These are phyloP conservation scores for Calocera viscosa DNA, from an alignment of 768 basidiomycete species.

Conservation along the genomic window DNA sequence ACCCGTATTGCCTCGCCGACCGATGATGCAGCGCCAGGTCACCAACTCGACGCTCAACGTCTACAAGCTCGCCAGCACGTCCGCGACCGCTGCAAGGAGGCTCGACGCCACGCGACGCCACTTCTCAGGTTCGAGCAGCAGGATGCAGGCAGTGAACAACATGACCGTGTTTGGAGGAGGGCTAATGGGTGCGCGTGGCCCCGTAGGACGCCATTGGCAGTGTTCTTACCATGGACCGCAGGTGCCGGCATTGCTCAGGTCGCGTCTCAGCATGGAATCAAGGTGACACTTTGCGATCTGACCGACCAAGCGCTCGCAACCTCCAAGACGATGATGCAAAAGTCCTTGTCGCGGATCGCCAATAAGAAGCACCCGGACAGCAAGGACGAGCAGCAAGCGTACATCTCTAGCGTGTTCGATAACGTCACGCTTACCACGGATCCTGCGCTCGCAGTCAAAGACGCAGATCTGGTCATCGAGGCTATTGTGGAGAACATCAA, in stretches of 20 bases:
- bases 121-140: neutral
- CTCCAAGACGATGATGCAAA: constrained; percentile 30
- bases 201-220: neutral
- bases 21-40: neutral
- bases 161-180: constrained; percentile 33
- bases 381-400: constrained; percentile 16
- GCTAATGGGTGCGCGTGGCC: constrained; percentile 24
- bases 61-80: neutral
- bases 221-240: constrained; percentile 1
- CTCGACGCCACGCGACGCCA: neutral
- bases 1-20: neutral
- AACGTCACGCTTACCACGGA: constrained; percentile 30
- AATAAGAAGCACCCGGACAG: constrained; percentile 27
- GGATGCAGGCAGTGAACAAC: constrained; percentile 20
- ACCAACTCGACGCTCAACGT: neutral
- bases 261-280: constrained; percentile 30
- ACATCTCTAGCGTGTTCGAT: constrained; percentile 24
- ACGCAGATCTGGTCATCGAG: constrained; percentile 32
- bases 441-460: constrained; percentile 25
- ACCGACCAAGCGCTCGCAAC: constrained; percentile 28
- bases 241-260: constrained; percentile 35
- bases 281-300: constrained; percentile 30
- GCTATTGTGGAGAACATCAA: constrained; percentile 34
- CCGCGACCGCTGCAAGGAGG: neutral
- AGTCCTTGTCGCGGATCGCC: constrained; percentile 30